A percentile compares a stretch with the other conserved stretches of the same genome.
Conservation (phyloP, 164 flowering plant genomes). For the Umbellularia californica region DNA sequence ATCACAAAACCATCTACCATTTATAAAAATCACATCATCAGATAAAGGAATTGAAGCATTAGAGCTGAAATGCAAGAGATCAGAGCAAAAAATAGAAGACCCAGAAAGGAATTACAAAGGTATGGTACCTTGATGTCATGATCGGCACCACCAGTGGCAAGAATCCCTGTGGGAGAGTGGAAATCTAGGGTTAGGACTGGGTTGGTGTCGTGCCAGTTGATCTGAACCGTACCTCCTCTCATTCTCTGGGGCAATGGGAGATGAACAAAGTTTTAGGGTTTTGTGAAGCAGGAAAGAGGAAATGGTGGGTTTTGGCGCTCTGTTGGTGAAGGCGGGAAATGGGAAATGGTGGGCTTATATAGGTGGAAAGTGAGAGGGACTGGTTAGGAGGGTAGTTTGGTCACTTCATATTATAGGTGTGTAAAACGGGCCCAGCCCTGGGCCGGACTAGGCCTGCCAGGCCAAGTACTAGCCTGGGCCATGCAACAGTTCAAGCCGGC, state of each 20-base stretch:
- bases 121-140: conserved; percentile 76
- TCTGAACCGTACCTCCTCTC: conserved; percentile 94
- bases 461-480: too few species aligned
- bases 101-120: neutral
- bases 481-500: too few species aligned
- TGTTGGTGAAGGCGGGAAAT: conserved; percentile 1
- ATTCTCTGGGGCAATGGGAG: conserved; percentile 21
- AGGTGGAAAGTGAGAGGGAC: neutral
- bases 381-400: neutral
- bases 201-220: conserved; percentile 88
- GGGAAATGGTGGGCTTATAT: neutral
- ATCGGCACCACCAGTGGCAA: conserved; percentile 97
- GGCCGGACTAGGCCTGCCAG: too few species aligned
- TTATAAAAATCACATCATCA: neutral
- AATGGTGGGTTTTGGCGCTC: neutral
- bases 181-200: conserved; percentile 92
- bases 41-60: neutral
- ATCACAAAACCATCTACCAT: neutral
- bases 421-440: too few species aligned
- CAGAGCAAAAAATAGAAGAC: neutral
- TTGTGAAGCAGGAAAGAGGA: neutral
- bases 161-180: conserved; percentile 69
- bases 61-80: neutral
- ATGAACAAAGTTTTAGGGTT: neutral
- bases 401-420: neutral